Percentiles rank a stretch among this genome's conserved stretches.
These are phyloP conservation scores for Pholiota conissans DNA, from an alignment of 768 basidiomycete genomes.

Conservation along the genomic window DNA sequence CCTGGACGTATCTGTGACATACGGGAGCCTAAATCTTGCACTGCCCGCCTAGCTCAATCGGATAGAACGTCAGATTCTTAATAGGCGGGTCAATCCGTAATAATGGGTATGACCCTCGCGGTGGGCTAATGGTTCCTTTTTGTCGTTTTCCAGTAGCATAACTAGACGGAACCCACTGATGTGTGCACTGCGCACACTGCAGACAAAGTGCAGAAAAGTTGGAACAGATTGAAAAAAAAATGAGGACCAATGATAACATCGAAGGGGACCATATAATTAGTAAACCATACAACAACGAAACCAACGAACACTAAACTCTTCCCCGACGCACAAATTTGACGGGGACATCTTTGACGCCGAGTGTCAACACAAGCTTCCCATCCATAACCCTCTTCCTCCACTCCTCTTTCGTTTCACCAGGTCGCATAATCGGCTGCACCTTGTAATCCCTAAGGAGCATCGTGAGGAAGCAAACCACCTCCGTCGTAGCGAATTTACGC, in stretches of 20 bases:
- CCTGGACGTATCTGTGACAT: neutral
- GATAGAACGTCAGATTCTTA: conserved; percentile 50
- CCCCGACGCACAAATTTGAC: conserved; percentile 25
- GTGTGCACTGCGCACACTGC: too few species aligned
- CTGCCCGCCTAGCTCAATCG: conserved; percentile 55
- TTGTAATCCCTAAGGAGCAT: conserved; percentile 53
- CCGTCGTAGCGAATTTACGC: conserved; percentile 52
- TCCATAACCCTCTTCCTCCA: conserved; percentile 40
- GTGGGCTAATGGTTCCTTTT: conserved; percentile 50
- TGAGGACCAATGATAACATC: too few species aligned
- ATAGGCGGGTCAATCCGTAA: neutral
- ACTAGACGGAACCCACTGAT: too few species aligned
- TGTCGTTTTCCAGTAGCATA: neutral
- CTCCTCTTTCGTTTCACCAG: conserved; percentile 36
- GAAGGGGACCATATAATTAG: too few species aligned
- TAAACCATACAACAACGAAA: too few species aligned
- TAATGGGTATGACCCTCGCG: conserved; percentile 68
- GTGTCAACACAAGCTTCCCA: conserved; percentile 33
- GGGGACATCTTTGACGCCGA: conserved; percentile 34
- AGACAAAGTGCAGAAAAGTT: too few species aligned
- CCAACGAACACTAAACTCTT: neutral
- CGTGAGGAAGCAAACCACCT: conserved; percentile 54
- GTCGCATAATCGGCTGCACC: conserved; percentile 43
- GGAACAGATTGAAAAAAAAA: too few species aligned
- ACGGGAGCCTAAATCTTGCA: neutral